These are phyloP conservation scores for Fusarium buharicum DNA, from an alignment of 2,329 filamentous ascomycete genomes.

Conservation along the genomic window DNA sequence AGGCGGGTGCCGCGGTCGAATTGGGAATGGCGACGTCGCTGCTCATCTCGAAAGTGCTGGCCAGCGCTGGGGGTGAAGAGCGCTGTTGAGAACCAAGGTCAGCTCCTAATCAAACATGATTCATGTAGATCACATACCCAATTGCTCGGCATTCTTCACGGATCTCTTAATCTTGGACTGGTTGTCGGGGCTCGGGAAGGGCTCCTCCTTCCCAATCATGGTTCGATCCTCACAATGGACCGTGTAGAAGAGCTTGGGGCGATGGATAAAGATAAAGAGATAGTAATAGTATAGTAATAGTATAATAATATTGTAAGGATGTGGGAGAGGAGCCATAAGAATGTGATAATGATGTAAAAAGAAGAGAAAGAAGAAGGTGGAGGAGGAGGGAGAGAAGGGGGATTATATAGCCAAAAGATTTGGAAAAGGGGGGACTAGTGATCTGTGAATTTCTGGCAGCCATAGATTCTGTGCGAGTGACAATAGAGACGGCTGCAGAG, in stretches of 20 bases:
- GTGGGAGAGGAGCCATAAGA: background rate
- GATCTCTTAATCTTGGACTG: slow-evolving; percentile 87
- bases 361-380: background rate
- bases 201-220: slow-evolving; percentile 75
- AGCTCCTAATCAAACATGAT: background rate
- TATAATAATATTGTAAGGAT: background rate
- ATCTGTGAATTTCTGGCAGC: slow-evolving; percentile 7
- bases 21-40: slow-evolving; percentile 79
- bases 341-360: slow-evolving; percentile 4
- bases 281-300: background rate
- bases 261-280: background rate
- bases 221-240: slow-evolving; percentile 59
- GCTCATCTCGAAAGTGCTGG: slow-evolving; percentile 78
- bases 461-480: background rate
- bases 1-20: slow-evolving; percentile 84
- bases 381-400: background rate
- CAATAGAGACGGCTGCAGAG: background rate
- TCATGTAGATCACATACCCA: slow-evolving; percentile 65
- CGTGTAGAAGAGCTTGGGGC: slow-evolving; percentile 62
- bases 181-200: slow-evolving; percentile 84
- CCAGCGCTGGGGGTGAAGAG: slow-evolving; percentile 84
- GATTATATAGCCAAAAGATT: slow-evolving; percentile 22
- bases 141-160: slow-evolving; percentile 85
- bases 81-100: slow-evolving; percentile 56
- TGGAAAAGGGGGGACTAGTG: slow-evolving; percentile 18